A percentile compares a stretch with the other conserved stretches of the same genome.
These are phyloP conservation scores for Periconia digitata DNA, from an alignment of 2,329 filamentous ascomycete species.

Conservation along the genomic window DNA sequence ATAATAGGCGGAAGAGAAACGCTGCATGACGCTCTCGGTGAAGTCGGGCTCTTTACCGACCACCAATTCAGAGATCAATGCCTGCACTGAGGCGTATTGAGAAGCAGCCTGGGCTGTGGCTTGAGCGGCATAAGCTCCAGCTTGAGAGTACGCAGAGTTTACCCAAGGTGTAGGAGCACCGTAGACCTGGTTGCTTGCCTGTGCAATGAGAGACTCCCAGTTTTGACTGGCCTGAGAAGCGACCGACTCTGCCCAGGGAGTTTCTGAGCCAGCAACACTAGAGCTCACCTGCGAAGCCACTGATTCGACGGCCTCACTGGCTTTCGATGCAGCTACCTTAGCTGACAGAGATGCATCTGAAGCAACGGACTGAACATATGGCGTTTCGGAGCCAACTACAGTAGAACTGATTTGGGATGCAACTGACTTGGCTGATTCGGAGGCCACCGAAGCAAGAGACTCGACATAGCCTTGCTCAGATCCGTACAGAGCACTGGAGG, in stretches of 20 bases:
- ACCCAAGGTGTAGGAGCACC: constrained; percentile 60
- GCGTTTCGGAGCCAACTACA: constrained; percentile 47
- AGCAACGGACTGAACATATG: constrained; percentile 53
- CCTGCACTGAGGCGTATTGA: constrained; percentile 71
- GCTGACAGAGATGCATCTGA: constrained; percentile 36
- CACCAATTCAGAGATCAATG: constrained; percentile 74
- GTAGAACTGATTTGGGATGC: constrained; percentile 48
- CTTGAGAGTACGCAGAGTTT: constrained; percentile 53
- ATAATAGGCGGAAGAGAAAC: constrained; percentile 71
- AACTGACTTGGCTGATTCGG: constrained; percentile 43
- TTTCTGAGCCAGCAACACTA: constrained; percentile 50
- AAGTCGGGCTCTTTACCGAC: constrained; percentile 77
- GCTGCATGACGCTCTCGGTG: constrained; percentile 75
- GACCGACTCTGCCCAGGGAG: constrained; percentile 56
- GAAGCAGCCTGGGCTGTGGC: constrained; percentile 62
- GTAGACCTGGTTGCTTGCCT: constrained; percentile 70
- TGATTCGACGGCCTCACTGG: constrained; percentile 51
- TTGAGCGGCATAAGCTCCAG: constrained; percentile 61
- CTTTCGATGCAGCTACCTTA: constrained; percentile 49
- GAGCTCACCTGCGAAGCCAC: constrained; percentile 50
- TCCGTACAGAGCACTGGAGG: constrained; percentile 68
- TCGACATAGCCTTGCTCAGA: constrained; percentile 39
- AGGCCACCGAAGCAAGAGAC: constrained; percentile 39
- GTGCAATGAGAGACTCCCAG: constrained; percentile 65
- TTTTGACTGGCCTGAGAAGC: constrained; percentile 61